Conservation (phyloP, 1,284 basidiomycete genomes). For the Ceratorhiza oryzae-sativae region DNA sequence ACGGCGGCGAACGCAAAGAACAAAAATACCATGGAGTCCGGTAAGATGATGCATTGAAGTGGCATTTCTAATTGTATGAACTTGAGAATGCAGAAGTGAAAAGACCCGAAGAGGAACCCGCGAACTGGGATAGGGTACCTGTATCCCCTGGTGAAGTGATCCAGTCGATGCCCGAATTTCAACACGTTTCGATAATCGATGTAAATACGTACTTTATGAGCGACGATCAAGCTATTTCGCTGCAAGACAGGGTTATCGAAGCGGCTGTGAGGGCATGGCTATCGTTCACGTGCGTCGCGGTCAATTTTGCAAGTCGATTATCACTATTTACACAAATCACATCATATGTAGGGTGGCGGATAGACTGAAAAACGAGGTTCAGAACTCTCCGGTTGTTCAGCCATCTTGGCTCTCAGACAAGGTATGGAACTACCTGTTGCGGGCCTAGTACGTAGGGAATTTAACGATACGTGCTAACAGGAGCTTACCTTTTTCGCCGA, state of each 20-base stretch:
- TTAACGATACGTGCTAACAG: not conserved
- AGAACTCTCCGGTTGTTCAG: not conserved
- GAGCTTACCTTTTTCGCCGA: slow-evolving; percentile 15
- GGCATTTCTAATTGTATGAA: not conserved
- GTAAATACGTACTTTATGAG: not conserved
- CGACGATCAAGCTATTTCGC: not conserved
- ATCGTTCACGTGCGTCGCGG: not conserved
- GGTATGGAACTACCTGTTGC: not conserved
- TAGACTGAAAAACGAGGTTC: not conserved
- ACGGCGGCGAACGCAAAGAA: not conserved
- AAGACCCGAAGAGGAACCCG: slow-evolving; percentile 2
- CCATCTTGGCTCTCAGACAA: not conserved
- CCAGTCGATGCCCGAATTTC: slow-evolving; percentile 1
- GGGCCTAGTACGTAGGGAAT: not conserved
- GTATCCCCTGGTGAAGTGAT: slow-evolving; percentile 20
- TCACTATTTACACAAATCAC: not conserved
- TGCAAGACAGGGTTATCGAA: slow-evolving; percentile 13
- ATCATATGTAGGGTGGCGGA: slow-evolving; percentile 10
- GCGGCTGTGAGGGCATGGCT: slow-evolving; percentile 19
- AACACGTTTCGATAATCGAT: not conserved
- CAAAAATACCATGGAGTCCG: not conserved
- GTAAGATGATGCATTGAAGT: not conserved
- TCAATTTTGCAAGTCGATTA: not conserved
- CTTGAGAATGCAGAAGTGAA: not conserved
- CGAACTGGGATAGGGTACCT: slow-evolving; percentile 3